Conservation (phyloP, 441 rosid species). For the Dalechampia spathulata region DNA sequence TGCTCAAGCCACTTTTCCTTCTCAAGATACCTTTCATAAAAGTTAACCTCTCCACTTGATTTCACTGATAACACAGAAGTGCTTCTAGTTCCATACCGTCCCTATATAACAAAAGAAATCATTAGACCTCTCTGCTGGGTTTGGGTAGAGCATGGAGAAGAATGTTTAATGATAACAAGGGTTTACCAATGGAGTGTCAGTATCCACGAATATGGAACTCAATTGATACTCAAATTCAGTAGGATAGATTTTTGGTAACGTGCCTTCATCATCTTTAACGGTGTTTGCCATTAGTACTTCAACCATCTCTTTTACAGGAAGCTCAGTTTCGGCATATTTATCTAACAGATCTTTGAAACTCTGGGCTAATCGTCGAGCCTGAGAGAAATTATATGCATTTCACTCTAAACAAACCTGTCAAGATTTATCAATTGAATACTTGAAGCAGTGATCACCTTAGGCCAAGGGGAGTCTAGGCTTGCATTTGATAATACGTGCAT, state of each 20-base stretch:
- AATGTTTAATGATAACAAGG: not conserved
- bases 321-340: slow-evolving; percentile 28
- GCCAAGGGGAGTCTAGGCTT: slow-evolving; percentile 79
- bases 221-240: slow-evolving; percentile 32
- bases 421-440: no score
- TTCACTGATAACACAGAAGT: slow-evolving; percentile 42
- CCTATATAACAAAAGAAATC: slow-evolving; percentile 25
- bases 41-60: slow-evolving; percentile 35
- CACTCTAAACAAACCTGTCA: not conserved
- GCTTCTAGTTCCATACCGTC: slow-evolving; percentile 67
- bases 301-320: slow-evolving; percentile 45
- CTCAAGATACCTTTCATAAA: slow-evolving; percentile 49
- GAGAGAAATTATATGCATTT: not conserved
- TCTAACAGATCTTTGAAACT: slow-evolving; percentile 33
- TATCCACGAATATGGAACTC: slow-evolving; percentile 62
- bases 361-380: slow-evolving; percentile 49
- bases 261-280: slow-evolving; percentile 35
- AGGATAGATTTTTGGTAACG: slow-evolving; percentile 37
- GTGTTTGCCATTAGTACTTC: slow-evolving; percentile 50
- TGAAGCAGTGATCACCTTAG: no score
- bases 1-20: slow-evolving; percentile 48
- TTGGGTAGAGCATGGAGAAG: not conserved
- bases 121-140: not conserved
- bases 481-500: slow-evolving; percentile 73
- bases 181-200: slow-evolving; percentile 26